phyloP scores from a whole-genome alignment of 2,329 filamentous ascomycete species.

The Bisporella sp. region DNA sequence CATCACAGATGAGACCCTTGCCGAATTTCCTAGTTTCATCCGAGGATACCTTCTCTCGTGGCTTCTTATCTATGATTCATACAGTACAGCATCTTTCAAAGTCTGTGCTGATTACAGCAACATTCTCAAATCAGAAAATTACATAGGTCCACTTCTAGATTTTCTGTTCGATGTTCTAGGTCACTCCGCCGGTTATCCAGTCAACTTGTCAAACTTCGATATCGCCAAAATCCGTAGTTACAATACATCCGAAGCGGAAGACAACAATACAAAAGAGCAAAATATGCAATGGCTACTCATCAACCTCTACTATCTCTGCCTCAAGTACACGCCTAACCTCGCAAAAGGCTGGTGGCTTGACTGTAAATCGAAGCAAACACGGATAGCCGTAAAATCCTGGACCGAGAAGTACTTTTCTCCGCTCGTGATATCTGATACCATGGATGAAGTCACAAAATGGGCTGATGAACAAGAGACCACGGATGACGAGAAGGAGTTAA shows the following conservation, averaged over 20 bases:
- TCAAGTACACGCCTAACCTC: constrained; percentile 70
- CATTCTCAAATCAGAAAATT: constrained; percentile 67
- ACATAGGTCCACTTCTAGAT: constrained; percentile 61
- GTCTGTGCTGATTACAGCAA: constrained; percentile 76
- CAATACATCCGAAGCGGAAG: constrained; percentile 43
- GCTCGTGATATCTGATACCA: constrained; percentile 55
- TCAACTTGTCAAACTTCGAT: constrained; percentile 60
- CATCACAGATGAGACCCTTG: constrained; percentile 58
- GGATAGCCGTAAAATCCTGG: constrained; percentile 74
- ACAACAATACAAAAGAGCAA: constrained; percentile 56
- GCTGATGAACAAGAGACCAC: constrained; percentile 42
- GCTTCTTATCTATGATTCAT: constrained; percentile 85
- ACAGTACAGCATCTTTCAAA: constrained; percentile 69
- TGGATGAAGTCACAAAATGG: constrained; percentile 66
- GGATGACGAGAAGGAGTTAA: constrained; percentile 48
- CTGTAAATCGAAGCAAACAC: constrained; percentile 73
- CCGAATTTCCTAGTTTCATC: constrained; percentile 61
- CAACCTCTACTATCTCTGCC: constrained; percentile 76
- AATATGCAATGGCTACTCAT: constrained; percentile 79
- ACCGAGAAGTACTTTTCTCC: constrained; percentile 78
- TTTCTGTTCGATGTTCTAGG: constrained; percentile 83
- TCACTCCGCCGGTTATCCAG: constrained; percentile 59
- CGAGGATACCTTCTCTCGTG: constrained; percentile 82
- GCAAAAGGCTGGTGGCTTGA: constrained; percentile 82
- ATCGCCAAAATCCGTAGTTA: constrained; percentile 48